These are phyloP conservation scores for Plectosphaerella plurivora DNA, from an alignment of 2,329 filamentous ascomycete genomes.

Conservation along the genomic window DNA sequence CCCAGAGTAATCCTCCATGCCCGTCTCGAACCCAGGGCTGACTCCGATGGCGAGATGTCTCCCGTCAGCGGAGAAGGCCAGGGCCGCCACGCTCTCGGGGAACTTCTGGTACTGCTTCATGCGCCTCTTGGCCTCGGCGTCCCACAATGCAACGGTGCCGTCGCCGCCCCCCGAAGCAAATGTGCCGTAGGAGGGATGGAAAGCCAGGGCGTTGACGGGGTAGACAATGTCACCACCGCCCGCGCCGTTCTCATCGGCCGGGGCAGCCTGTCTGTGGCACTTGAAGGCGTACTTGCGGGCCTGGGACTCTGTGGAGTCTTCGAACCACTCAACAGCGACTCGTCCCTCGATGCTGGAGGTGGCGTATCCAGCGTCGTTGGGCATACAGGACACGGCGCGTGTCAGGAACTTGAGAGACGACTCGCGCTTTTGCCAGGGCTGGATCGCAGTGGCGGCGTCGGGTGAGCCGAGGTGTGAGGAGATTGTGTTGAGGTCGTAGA, in stretches of 20 bases:
- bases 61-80: constrained; percentile 75
- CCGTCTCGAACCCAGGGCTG: constrained; percentile 84
- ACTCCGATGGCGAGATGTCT: constrained; percentile 74
- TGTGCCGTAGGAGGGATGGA: constrained; percentile 77
- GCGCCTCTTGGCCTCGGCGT: constrained; percentile 83
- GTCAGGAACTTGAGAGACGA: constrained; percentile 96
- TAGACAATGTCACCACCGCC: constrained; percentile 77
- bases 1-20: constrained; percentile 71
- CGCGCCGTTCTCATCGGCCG: constrained; percentile 44
- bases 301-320: constrained; percentile 81
- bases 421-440: constrained; percentile 91
- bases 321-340: constrained; percentile 97
- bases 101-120: constrained; percentile 88
- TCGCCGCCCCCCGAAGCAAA: constrained; percentile 90
- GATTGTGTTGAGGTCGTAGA: constrained; percentile 80
- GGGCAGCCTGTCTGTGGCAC: constrained; percentile 77
- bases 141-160: constrained; percentile 89
- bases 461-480: constrained; percentile 48
- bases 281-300: constrained; percentile 98
- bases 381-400: constrained; percentile 90
- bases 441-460: constrained; percentile 44
- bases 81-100: constrained; percentile 68
- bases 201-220: constrained; percentile 84
- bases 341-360: constrained; percentile 90
- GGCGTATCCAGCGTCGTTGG: constrained; percentile 90